Conservation (phyloP, 208 protist genomes). For the Trypanosoma melophagium region DNA sequence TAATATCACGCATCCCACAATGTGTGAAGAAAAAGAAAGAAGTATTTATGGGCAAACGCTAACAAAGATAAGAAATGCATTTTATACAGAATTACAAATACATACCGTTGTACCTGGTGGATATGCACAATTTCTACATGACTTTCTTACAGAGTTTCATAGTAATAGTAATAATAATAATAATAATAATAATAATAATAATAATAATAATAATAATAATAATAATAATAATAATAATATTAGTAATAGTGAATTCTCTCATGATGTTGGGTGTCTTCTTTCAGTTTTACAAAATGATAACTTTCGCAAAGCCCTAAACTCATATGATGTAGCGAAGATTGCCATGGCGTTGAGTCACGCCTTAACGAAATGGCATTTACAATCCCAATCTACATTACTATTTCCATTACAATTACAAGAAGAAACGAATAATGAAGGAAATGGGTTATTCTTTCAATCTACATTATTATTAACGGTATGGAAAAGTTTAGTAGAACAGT, state of each 20-base stretch:
- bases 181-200: too few species aligned
- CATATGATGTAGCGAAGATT: conserved; percentile 36
- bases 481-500: conserved; percentile 18
- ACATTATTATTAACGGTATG: conserved; percentile 10
- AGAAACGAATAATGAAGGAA: not conserved
- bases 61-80: not conserved
- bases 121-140: conserved; percentile 37
- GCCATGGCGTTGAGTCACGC: conserved; percentile 20
- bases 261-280: not conserved
- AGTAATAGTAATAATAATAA: too few species aligned
- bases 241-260: not conserved
- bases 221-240: too few species aligned
- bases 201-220: too few species aligned
- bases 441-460: not conserved
- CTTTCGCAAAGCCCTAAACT: conserved; percentile 27
- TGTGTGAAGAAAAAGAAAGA: not conserved
- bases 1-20: not conserved
- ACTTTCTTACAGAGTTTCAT: conserved; percentile 24
- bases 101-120: conserved; percentile 29
- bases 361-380: not conserved
- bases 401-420: not conserved
- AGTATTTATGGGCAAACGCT: not conserved
- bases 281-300: conserved; percentile 2
- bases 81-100: conserved; percentile 22
- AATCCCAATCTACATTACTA: not conserved